Percentiles rank a stretch among this genome's conserved stretches.
These are phyloP conservation scores for Sporothrix curviconia DNA, from an alignment of 2,329 filamentous ascomycete species.

Conservation along the genomic window DNA sequence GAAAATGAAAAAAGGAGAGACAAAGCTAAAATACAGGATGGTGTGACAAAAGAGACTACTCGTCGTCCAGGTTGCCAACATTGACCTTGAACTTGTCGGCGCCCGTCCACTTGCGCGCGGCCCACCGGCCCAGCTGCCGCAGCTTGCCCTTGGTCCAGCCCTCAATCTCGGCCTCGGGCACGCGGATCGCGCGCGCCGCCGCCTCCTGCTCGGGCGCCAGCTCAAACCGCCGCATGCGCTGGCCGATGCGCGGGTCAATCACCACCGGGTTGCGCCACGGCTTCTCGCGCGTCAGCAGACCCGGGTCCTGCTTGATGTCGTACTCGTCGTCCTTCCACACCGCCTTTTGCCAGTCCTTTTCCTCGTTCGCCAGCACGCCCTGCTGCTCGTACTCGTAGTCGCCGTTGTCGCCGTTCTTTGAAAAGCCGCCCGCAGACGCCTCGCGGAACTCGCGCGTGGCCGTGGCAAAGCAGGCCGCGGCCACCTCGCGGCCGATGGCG, in stretches of 20 bases:
- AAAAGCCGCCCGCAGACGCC: conserved; percentile 6
- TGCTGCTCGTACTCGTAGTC: conserved; percentile 52
- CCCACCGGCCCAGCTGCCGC: conserved; percentile 48
- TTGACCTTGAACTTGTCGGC: conserved; percentile 33
- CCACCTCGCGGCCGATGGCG: conserved; percentile 77
- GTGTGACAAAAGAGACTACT: neutral
- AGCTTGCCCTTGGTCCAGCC: conserved; percentile 60
- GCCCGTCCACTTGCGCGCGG: conserved; percentile 33
- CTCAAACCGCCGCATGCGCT: conserved; percentile 75
- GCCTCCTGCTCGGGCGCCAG: conserved; percentile 63
- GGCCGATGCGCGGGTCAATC: conserved; percentile 67
- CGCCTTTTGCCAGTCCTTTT: conserved; percentile 79
- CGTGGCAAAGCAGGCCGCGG: conserved; percentile 67
- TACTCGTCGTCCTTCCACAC: conserved; percentile 51
- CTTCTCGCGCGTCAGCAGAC: conserved; percentile 41
- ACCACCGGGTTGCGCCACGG: conserved; percentile 72
- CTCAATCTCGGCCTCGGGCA: conserved; percentile 62
- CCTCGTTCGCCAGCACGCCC: conserved; percentile 60
- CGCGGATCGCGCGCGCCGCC: conserved; percentile 53
- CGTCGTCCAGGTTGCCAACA: conserved; percentile 20
- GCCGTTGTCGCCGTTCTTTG: too few species aligned
- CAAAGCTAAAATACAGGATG: neutral
- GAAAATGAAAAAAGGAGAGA: too few species aligned
- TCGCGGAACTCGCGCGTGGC: conserved; percentile 45
- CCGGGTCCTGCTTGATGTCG: neutral